Base-by-base conservation (phyloP, 1,139 yeast species). In the Saccharomyces hybrid region DNA sequence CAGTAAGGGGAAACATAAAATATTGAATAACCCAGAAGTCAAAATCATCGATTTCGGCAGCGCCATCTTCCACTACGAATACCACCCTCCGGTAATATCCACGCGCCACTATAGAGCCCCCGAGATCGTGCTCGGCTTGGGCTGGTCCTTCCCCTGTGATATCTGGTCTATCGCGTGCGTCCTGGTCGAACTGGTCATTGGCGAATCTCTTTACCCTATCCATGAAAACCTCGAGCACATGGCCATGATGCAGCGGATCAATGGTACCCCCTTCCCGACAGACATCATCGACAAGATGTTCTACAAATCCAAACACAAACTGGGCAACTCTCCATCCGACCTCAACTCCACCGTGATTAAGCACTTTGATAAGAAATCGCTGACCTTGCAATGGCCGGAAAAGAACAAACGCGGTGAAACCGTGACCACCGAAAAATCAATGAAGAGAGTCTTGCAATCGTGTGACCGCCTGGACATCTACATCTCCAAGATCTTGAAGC, bases 91-190 rank as follows among this genome's bases (percentile, higher is more conserved):
- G 41, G 84, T 95, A 27, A 96, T 95, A 9, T 88, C 96, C 13
- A 93, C 99, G 2, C 78, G 99, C 54, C 99, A 95, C 71, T 95
- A 95, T 71, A 76, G 99, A 16, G 20, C 20, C 2, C 20, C 20
- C 2, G 20, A 16, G 20, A 16, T 16, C 20, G 20, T 16, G 20
- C 73, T 95, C 42, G 97, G 97, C 1, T 78, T 82, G 38, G 98
- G 98, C 42, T 95, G 99, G 93, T 83, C 89, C 2, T 85, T 79
- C 61, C 89, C 91, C 0, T 93, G 99, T 70, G 99, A 95, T 70
- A 76, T 93, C 73, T 95, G 99, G 99, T 88, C 96, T 1, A 79
- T 93, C 54, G 99, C 97, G 0, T 91, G 99, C 69, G 90, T 95
- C 14, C 73, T 95, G 48, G 91, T 90, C 11, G 99, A 95, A 71